Percentiles rank a stretch among this genome's conserved stretches.
Evolutionary conservation across 345 rosid genomes (phyloP).

Genomic region (Pistacia atlantica): DNA sequence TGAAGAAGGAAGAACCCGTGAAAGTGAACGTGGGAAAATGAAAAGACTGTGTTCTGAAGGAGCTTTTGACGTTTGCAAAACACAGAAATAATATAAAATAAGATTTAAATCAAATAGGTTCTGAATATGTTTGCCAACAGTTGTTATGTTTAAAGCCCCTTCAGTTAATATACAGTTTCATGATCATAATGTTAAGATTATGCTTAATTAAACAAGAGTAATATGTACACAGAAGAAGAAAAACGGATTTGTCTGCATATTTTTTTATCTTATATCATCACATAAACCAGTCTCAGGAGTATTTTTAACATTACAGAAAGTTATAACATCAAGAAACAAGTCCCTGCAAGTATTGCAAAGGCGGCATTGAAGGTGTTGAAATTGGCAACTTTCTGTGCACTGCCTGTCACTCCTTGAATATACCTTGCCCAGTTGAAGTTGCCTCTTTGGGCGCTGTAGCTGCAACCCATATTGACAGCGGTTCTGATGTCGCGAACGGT

Average conservation of each 20-base stretch:
- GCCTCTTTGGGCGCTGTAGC: slow-evolving; percentile 53
- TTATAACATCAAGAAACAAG: slow-evolving; percentile 25
- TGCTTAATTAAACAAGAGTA: too few species aligned
- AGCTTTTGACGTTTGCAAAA: neutral
- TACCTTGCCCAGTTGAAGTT: slow-evolving; percentile 49
- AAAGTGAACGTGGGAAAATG: slow-evolving; percentile 8
- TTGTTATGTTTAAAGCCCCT: neutral
- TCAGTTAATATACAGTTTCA: neutral
- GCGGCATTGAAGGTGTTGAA: slow-evolving; percentile 16
- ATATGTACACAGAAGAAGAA: too few species aligned
- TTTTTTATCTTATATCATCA: too few species aligned
- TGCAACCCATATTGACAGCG: slow-evolving; percentile 48
- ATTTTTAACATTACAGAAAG: too few species aligned
- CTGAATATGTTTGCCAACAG: neutral
- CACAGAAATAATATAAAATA: too few species aligned
- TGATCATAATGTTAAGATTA: too few species aligned
- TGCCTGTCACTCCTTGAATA: slow-evolving; percentile 42
- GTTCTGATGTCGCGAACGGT: slow-evolving; percentile 38
- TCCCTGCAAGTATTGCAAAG: slow-evolving; percentile 29
- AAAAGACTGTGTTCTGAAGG: neutral
- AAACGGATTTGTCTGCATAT: too few species aligned
- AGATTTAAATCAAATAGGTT: too few species aligned
- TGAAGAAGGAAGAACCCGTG: neutral
- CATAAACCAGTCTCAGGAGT: too few species aligned
- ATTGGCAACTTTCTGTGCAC: slow-evolving; percentile 21